Evolutionary conservation across 2,329 filamentous ascomycete genomes (phyloP).

Genomic region (Colletotrichum karsti): DNA sequence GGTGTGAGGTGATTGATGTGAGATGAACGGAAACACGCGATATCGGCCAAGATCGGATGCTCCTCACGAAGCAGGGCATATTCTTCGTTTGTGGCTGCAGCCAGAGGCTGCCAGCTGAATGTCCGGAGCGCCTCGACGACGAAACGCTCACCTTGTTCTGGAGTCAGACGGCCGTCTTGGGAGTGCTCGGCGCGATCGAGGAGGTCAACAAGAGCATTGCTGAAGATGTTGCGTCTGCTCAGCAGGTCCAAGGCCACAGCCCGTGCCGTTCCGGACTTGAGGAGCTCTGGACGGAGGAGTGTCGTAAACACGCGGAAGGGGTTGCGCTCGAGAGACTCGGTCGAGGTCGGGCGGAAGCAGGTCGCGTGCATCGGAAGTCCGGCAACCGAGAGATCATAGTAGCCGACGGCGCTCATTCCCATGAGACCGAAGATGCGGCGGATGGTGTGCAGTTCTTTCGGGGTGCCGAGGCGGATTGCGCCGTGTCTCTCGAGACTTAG

Average conservation of each 20-base stretch:
- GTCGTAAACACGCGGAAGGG: constrained; percentile 53
- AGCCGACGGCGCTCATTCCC: constrained; percentile 58
- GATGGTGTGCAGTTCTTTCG: constrained; percentile 51
- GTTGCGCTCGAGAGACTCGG: constrained; percentile 44
- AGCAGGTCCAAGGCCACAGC: constrained; percentile 43
- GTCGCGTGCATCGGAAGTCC: constrained; percentile 61
- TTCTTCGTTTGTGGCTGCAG: constrained; percentile 47
- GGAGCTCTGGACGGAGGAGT: constrained; percentile 48
- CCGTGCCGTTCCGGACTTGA: constrained; percentile 40
- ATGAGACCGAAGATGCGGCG: constrained; percentile 54
- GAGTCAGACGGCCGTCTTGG: constrained; percentile 36
- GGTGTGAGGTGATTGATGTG: constrained; percentile 66
- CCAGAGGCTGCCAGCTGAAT: constrained; percentile 55
- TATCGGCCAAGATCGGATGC: constrained; percentile 58
- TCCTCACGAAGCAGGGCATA: constrained; percentile 51
- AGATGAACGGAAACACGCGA: constrained; percentile 48
- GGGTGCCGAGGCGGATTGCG: constrained; percentile 57
- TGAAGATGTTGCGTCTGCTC: constrained; percentile 50
- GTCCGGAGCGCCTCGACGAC: constrained; percentile 52
- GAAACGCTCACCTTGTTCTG: constrained; percentile 43
- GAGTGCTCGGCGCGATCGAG: constrained; percentile 43
- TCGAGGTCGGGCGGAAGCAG: constrained; percentile 53
- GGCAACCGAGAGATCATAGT: constrained; percentile 58
- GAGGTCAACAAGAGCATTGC: constrained; percentile 42
- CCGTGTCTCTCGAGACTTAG: constrained; percentile 47